phyloP scores from a whole-genome alignment of 495 filamentous ascomycete species.

The Hypomontagnella monticulosa region DNA sequence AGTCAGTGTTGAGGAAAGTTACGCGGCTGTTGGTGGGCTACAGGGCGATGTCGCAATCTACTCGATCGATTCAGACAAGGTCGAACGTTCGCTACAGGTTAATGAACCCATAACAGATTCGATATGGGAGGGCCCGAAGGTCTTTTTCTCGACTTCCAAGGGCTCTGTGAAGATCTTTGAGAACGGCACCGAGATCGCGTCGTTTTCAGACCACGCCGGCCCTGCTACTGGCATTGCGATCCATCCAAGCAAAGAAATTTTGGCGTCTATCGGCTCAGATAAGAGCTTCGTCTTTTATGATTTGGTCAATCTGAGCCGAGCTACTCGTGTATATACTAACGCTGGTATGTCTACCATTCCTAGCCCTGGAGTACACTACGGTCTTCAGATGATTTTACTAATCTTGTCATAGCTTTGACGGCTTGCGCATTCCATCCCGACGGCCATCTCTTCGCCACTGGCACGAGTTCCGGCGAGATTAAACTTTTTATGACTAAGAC shows the following conservation, averaged over 20 bases:
- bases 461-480: conserved; percentile 77
- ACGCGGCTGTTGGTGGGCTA: conserved; percentile 81
- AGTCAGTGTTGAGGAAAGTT: conserved; percentile 74
- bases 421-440: conserved; percentile 92
- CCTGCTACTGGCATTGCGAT: conserved; percentile 77
- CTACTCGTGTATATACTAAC: conserved; percentile 82
- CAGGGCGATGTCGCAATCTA: conserved; percentile 83
- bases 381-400: conserved; percentile 36
- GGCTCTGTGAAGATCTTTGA: conserved; percentile 85
- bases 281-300: conserved; percentile 96
- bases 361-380: not conserved
- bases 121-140: conserved; percentile 77
- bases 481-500: conserved; percentile 86
- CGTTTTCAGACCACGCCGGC: conserved; percentile 82
- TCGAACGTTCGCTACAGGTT: conserved; percentile 72
- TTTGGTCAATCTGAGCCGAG: conserved; percentile 67
- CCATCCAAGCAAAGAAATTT: conserved; percentile 84
- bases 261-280: conserved; percentile 88
- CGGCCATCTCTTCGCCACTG: conserved; percentile 89
- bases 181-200: conserved; percentile 68
- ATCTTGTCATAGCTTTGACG: conserved; percentile 71
- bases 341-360: conserved; percentile 67
- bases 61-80: conserved; percentile 74
- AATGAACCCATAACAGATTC: conserved; percentile 79
- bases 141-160: conserved; percentile 74